Percentiles rank a stretch among this genome's conserved stretches.
These are phyloP conservation scores for Pascua sp. DNA, from an alignment of 1,284 basidiomycete species.

Conservation along the genomic window DNA sequence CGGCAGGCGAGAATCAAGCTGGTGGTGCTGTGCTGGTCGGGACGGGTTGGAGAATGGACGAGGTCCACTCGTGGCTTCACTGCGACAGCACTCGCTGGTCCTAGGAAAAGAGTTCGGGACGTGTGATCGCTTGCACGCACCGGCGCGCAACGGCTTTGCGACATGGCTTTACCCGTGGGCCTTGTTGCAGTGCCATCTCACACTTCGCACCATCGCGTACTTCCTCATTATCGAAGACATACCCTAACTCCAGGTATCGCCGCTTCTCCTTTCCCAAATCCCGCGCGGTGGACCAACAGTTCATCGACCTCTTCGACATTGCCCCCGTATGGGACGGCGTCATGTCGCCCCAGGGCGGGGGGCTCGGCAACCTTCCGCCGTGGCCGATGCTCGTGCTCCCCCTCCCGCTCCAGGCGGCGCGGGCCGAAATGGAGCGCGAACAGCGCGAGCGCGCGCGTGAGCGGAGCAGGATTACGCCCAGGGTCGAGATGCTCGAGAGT, in stretches of 20 bases:
- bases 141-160: no score
- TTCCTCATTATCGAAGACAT: background rate
- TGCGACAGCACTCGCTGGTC: no score
- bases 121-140: no score
- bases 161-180: background rate
- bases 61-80: no score
- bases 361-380: conserved; percentile 35
- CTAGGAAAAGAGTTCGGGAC: no score
- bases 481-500: background rate
- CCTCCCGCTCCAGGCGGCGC: conserved; percentile 6
- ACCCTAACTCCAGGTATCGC: conserved; percentile 40
- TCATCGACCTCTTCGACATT: conserved; percentile 54
- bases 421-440: conserved; percentile 10
- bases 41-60: no score
- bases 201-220: background rate
- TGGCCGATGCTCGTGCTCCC: conserved; percentile 42
- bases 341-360: conserved; percentile 24
- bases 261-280: conserved; percentile 55
- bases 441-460: conserved; percentile 6
- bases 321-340: conserved; percentile 40
- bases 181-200: background rate
- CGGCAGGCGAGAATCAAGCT: no score
- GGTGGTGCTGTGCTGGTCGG: no score
- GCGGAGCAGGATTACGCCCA: background rate
- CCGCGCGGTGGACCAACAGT: conserved; percentile 56